A percentile compares a stretch with the other conserved stretches of the same genome.
Evolutionary conservation across 805 yeast genomes (phyloP).

Genomic region (Ogataea thermomethanolica): DNA sequence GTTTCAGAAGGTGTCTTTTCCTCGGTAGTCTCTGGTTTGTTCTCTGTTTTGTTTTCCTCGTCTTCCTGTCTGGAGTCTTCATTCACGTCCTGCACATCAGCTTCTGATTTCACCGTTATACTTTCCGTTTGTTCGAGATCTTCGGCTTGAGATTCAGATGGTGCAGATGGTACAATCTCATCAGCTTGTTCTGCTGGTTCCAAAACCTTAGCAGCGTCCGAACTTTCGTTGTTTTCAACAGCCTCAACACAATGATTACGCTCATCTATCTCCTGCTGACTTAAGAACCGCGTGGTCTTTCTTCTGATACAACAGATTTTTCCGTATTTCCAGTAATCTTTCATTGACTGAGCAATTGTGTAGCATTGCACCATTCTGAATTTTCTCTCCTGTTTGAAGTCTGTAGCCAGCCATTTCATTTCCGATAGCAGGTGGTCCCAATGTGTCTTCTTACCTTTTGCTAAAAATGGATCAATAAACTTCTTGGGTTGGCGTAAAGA

Average conservation of each 20-base stretch:
- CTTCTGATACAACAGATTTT: constrained; percentile 60
- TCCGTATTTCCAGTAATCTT: constrained; percentile 78
- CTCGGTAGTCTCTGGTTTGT: background rate
- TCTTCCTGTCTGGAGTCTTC: no score
- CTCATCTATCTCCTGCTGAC: constrained; percentile 7
- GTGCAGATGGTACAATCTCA: no score
- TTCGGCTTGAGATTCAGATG: no score
- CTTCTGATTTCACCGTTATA: background rate
- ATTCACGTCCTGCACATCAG: no score
- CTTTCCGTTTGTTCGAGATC: background rate
- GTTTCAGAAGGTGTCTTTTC: background rate
- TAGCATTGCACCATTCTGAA: constrained; percentile 69
- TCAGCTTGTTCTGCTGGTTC: no score
- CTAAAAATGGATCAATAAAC: constrained; percentile 61
- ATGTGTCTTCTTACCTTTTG: constrained; percentile 44
- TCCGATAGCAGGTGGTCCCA: constrained; percentile 77
- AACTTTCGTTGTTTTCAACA: no score
- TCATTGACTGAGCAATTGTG: constrained; percentile 65
- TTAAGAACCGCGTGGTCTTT: constrained; percentile 38
- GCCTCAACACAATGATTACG: background rate
- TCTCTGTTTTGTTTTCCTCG: background rate
- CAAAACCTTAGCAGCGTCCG: no score
- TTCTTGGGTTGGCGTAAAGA: constrained; percentile 79
- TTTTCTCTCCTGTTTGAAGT: constrained; percentile 67
- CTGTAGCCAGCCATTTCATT: constrained; percentile 79